phyloP scores from a whole-genome alignment of 192 early-diverging fungal species.

The Umbelopsis ramanniana region DNA sequence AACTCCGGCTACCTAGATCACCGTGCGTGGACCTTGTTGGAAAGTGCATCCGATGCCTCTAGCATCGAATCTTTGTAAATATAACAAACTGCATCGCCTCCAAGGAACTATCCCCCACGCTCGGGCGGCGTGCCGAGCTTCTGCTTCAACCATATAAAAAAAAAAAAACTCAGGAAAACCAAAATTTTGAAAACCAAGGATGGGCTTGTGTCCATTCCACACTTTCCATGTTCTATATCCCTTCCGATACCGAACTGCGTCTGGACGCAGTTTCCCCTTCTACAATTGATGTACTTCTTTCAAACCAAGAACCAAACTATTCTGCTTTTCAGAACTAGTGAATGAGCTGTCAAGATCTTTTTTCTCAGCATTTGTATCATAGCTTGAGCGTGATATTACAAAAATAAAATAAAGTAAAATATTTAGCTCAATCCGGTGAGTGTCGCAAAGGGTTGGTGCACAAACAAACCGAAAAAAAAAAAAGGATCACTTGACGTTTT shows the following conservation, averaged over 20 bases:
- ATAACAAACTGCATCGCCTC: not conserved
- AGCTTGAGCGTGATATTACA: not conserved
- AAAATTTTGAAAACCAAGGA: not conserved
- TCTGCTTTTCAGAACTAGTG: not conserved
- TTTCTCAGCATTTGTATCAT: not conserved
- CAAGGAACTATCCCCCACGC: too few relatives aligned
- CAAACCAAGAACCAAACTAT: not conserved
- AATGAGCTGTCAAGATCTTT: too few relatives aligned
- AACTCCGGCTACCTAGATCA: not conserved
- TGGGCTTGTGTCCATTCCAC: not conserved
- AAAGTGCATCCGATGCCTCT: constrained; percentile 2
- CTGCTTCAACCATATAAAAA: too few relatives aligned
- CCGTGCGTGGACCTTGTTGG: not conserved
- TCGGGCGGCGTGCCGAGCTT: too few relatives aligned
- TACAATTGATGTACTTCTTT: not conserved
- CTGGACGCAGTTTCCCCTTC: constrained; percentile 16
- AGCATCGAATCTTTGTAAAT: constrained; percentile 17
- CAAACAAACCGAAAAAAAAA: not conserved
- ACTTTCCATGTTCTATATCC: not conserved
- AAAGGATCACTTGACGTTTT: not conserved
- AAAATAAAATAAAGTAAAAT: not conserved
- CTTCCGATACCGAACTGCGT: constrained; percentile 1
- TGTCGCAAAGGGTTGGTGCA: not conserved
- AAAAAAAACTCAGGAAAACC: too few relatives aligned
- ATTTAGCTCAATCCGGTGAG: constrained; percentile 4